Evolutionary conservation across 257 asterid species (phyloP), one percentile per base, ranked within the genome.

Genomic region (Solanum tacnaense): DNA sequence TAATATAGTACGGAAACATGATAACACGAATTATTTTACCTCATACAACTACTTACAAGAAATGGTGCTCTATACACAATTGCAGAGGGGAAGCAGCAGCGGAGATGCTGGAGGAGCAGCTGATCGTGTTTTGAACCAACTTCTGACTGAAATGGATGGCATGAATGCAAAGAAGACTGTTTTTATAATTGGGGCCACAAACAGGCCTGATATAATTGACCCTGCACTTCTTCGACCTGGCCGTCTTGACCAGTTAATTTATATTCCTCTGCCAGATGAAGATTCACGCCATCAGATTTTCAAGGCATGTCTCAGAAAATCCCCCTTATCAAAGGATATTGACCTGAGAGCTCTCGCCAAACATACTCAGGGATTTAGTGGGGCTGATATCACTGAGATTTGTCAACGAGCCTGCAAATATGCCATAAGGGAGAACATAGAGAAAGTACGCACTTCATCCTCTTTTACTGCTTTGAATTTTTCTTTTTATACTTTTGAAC

Each of bases 31-130:
- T 38, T 7, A 71, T 6, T 85, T 85, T 62, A 85, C 79, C 38
- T 9, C 36, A 9, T 31, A 5, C 60, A 6, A 38, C 65, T 16
- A 85, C 65, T 85, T 67, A 67, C 62, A 29, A 38, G 65, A 85
- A 87, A 58, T 76, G 67, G 62, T 49, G 41, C 70, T 32, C 36
- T 21, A 4, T 84, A 44, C 84, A 36, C 84, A 29, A 36, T 89
- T 86, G 38, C 84, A 93, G 95, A 90, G 95, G 86, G 95, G 95
- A 83, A 84, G 94, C 90, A 93, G 94, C 83, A 89, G 34, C 72
- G 95, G 95, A 87, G 95, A 93, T 92, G 93, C 92, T 44, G 95
- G 94, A 88, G 95, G 95, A 86, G 95, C 94, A 41, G 94, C 95
- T 84, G 95, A 93, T 75, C 89, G 95, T 31, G 95, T 93, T 72